Percentiles rank a stretch among this genome's conserved stretches.
Evolutionary conservation across 129 eudicot genomes (phyloP).

Genomic region (Artemisia annua): DNA sequence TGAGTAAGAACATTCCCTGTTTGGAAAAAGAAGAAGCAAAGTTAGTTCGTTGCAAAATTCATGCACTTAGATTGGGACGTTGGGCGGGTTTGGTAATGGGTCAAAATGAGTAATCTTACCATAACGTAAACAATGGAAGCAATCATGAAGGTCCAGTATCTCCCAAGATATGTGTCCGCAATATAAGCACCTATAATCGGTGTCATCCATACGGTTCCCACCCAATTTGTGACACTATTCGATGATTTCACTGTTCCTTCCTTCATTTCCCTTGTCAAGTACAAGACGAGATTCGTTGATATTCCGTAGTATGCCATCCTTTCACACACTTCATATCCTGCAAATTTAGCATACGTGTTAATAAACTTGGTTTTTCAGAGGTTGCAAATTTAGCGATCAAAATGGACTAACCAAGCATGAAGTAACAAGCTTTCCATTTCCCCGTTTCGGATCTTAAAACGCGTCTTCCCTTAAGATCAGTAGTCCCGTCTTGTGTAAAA

Average conservation of each 20-base stretch:
- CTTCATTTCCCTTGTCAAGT: constrained; percentile 52
- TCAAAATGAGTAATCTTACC: constrained; percentile 27
- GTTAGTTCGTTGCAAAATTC: background rate
- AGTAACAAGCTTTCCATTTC: constrained; percentile 79
- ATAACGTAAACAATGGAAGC: constrained; percentile 48
- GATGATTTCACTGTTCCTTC: constrained; percentile 76
- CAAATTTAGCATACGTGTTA: background rate
- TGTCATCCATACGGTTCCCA: constrained; percentile 73
- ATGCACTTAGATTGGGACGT: background rate
- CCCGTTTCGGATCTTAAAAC: constrained; percentile 58
- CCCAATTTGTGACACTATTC: constrained; percentile 77
- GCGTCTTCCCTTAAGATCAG: constrained; percentile 62
- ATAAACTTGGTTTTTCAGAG: background rate
- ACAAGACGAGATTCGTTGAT: constrained; percentile 61
- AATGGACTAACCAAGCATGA: constrained; percentile 56
- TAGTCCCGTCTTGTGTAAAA: constrained; percentile 77
- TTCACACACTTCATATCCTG: constrained; percentile 77
- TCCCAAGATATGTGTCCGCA: constrained; percentile 67
- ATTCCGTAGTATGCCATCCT: constrained; percentile 80
- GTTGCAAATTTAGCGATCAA: background rate
- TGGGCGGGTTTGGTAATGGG: background rate
- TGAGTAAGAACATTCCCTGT: constrained; percentile 73
- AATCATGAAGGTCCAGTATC: constrained; percentile 76
- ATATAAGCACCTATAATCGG: constrained; percentile 74
- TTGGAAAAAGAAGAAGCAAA: background rate